Conservation (phyloP, 805 yeast genomes). For the Candida germanica region DNA sequence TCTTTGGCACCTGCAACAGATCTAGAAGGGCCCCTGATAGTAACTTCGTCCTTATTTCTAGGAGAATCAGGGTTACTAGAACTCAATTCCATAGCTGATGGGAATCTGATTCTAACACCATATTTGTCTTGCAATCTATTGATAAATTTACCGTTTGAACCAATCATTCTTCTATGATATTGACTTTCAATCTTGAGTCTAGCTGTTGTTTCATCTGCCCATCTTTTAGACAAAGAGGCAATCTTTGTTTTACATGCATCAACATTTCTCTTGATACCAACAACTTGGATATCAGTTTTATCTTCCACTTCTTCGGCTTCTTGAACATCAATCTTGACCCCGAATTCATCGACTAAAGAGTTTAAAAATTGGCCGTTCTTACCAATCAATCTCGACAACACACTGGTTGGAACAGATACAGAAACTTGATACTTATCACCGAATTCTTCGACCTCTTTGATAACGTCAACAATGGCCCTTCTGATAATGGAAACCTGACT, state of each 20-base stretch:
- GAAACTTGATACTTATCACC: conserved; percentile 45
- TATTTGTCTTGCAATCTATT: conserved; percentile 86
- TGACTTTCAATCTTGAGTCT: conserved; percentile 69
- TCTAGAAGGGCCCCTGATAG: conserved; percentile 84
- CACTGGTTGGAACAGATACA: conserved; percentile 61
- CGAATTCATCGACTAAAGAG: conserved; percentile 66
- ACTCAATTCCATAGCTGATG: conserved; percentile 35
- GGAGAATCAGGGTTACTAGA: conserved; percentile 32
- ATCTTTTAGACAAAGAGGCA: conserved; percentile 56
- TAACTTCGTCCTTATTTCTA: conserved; percentile 57
- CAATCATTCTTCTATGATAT: conserved; percentile 80
- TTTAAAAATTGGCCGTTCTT: conserved; percentile 77
- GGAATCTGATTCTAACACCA: conserved; percentile 76
- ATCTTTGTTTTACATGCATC: conserved; percentile 67
- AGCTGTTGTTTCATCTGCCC: conserved; percentile 76
- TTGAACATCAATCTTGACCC: conserved; percentile 72
- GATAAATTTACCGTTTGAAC: conserved; percentile 76
- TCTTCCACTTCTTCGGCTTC: conserved; percentile 32
- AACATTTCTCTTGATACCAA: conserved; percentile 78
- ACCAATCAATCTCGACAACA: conserved; percentile 83
- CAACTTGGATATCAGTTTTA: conserved; percentile 50
- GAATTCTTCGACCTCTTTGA: conserved; percentile 54
- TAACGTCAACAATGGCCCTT: conserved; percentile 49
- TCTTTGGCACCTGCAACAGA: conserved; percentile 81
- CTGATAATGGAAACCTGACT: conserved; percentile 55